Base-by-base conservation (phyloP, 2,329 filamentous ascomycete species). In the Xylariales sp. region DNA sequence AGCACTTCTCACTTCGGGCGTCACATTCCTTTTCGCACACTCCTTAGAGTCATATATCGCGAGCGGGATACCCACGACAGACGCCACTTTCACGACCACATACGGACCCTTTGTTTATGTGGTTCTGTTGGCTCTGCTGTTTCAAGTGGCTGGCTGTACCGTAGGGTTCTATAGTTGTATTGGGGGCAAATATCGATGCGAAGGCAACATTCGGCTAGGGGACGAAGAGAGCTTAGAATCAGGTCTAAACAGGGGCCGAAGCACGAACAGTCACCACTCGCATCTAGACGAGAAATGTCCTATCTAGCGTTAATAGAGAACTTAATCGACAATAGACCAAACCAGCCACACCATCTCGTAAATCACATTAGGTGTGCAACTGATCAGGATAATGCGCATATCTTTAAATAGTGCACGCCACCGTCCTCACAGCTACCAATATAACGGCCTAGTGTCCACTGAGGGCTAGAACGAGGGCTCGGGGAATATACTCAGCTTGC, bases 141-240 rank as follows among this genome's bases (percentile, higher is more conserved):
- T 50, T 30, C 65, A 70, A 34, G n/a, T 67, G 3, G 46, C 46
- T 7, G 68, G 65, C 1, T 67, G 62, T 41, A 43, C 48, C 1
- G 50, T 71, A 1, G 64, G 63, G 16, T 72, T 72, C 32, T 72
- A 70, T 30, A 57, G 46, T 14, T 69, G 58, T 18, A 72, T 72
- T 16, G 70, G 70, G 5, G 70, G 65, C 12, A 67, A 70, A 34
- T 67, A 69, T n/a, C 30, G 49, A 0, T 70, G 69, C 36, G 70
- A 72, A 18, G 63, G 60, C 4, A 55, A 34, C 46, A 59, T 58
- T 3, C 32, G 18, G 41, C 30, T 64, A 18, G 53, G 28, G 6
- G 60, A 64, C 3, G 53, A 54, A 7, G 36, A n/a, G n/a, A 5
- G 45, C 7, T 49, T 1, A 5, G 12, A 6, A 10, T 18, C 18